These are phyloP conservation scores for Phlyctochytrium planicorne DNA, from an alignment of 192 early-diverging fungal species.

Conservation along the genomic window DNA sequence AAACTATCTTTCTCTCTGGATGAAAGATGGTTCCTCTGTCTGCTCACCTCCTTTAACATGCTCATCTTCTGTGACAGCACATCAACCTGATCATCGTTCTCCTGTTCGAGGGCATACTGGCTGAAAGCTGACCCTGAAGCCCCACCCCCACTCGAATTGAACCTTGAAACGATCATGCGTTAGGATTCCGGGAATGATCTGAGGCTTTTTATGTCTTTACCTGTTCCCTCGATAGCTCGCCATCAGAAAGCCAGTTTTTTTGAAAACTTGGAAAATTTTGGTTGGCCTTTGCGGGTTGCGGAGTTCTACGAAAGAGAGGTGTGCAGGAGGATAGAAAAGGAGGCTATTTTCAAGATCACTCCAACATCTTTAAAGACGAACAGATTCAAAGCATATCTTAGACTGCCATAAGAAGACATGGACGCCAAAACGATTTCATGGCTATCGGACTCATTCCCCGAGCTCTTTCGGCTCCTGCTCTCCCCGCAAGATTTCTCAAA, in stretches of 20 bases:
- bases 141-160: no score
- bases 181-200: not conserved
- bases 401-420: no score
- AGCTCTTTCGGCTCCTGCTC: no score
- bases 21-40: not conserved
- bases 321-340: no score
- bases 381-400: no score
- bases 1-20: no score
- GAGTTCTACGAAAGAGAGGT: no score
- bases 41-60: conserved; percentile 34
- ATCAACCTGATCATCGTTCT: conserved; percentile 40
- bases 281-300: not conserved
- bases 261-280: not conserved
- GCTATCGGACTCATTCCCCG: no score
- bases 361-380: no score
- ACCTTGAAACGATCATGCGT: not conserved
- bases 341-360: no score
- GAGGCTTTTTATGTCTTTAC: not conserved
- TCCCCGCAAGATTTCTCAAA: no score
- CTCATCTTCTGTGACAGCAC: conserved; percentile 28
- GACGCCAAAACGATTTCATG: no score
- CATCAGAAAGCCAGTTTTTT: not conserved
- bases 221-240: not conserved
- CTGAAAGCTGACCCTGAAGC: not conserved
- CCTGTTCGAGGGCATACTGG: conserved; percentile 22